Conservation (phyloP, 331 rosid species). For the Quercus phellos region DNA sequence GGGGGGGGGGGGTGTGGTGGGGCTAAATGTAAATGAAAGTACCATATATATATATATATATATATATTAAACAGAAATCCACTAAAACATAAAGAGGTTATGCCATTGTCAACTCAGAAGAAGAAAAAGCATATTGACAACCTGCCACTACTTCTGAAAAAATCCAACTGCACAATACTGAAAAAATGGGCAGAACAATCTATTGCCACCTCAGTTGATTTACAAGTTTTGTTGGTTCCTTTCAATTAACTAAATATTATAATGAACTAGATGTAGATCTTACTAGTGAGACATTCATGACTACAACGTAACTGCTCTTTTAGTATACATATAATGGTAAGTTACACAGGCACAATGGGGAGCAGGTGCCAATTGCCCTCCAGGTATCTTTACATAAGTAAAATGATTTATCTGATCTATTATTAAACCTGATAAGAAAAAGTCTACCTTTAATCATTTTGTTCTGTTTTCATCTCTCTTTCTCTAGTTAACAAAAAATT, state of each 20-base stretch:
- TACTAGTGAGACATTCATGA: neutral
- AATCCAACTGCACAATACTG: neutral
- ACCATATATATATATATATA: neutral
- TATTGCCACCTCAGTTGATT: neutral
- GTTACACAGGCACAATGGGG: too few relatives aligned
- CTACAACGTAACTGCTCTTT: neutral
- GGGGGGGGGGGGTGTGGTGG: too few relatives aligned
- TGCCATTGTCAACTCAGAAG: neutral
- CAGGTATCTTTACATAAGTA: neutral
- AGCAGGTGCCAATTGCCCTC: neutral
- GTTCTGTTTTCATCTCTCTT: neutral
- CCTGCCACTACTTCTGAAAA: neutral
- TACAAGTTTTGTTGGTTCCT: neutral
- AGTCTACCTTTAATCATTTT: neutral
- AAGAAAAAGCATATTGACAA: neutral
- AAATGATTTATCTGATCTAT: neutral
- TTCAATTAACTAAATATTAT: neutral
- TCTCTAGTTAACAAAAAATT: neutral
- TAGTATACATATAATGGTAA: neutral
- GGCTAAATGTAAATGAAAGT: neutral
- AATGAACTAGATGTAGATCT: neutral
- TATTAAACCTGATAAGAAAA: neutral
- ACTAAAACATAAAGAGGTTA: neutral
- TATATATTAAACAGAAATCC: neutral
- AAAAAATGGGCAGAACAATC: neutral